Conservation (phyloP, 305 asterid genomes). For the Fraxinus floribunda region DNA sequence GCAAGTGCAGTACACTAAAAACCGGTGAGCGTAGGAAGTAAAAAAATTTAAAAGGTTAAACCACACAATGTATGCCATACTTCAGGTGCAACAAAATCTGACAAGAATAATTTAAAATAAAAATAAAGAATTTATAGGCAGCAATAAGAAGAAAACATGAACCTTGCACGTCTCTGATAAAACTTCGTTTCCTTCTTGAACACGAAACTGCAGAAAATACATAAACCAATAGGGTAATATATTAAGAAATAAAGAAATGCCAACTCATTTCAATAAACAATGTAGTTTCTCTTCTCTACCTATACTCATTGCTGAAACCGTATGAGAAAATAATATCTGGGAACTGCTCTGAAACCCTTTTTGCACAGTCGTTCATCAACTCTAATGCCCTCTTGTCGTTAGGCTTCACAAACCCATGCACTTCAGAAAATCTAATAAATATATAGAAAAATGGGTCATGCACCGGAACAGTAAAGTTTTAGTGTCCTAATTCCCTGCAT, state of each 20-base stretch:
- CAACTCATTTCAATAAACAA: neutral
- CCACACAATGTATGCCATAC: neutral
- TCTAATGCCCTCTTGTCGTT: slow-evolving; percentile 53
- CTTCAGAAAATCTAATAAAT: slow-evolving; percentile 60
- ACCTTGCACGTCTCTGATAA: slow-evolving; percentile 89
- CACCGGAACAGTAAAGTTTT: neutral
- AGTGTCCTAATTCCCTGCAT: neutral
- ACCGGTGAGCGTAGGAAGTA: neutral
- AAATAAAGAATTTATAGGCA: neutral
- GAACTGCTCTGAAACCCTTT: slow-evolving; percentile 61
- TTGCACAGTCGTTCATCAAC: slow-evolving; percentile 79
- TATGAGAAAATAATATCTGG: slow-evolving; percentile 69
- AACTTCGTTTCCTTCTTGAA: slow-evolving; percentile 68
- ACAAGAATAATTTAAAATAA: neutral
- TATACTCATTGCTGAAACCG: slow-evolving; percentile 70
- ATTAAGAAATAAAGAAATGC: neutral
- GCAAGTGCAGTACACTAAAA: neutral
- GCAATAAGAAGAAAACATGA: neutral
- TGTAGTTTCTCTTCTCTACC: slow-evolving; percentile 31
- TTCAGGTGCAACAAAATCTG: neutral
- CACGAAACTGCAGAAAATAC: slow-evolving; percentile 50
- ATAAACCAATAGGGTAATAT: slow-evolving; percentile 1
- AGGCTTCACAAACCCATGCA: slow-evolving; percentile 69
- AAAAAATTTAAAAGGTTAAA: neutral
- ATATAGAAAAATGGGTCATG: neutral